Base-by-base conservation (phyloP, 1,139 yeast species). In the Geotrichum reessii region DNA sequence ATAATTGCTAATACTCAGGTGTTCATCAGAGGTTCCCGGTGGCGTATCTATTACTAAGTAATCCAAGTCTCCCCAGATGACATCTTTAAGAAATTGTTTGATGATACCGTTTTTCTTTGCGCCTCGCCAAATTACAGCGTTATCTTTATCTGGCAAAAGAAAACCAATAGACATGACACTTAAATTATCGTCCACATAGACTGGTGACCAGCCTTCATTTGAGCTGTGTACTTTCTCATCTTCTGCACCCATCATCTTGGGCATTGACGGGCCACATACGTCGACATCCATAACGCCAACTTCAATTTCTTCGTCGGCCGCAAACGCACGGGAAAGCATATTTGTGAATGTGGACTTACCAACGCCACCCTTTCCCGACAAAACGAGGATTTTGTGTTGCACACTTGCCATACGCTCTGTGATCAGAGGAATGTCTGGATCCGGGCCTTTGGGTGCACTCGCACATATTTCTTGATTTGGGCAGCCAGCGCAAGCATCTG, bases 1-100 rank as follows among this genome's bases (percentile, higher is more conserved):
- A 68, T 88, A 92, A 53, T 88, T 85, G 49, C 93, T 89, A 27
- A 93, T 92, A 8, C 96, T 85, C 52, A 95, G 78, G 72, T 95
- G 99, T 71, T 95, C 99, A 71, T 95, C 99, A 0, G 97, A 87
- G 0, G 99, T 93, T 0, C 99, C 99, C 0, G 99, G 99, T 0
- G 99, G 99, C 0, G 99, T 95, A 68, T 95, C 99, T 5, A 95
- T 88, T 17, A 95, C 81, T 66, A 95, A 76, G 69, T 89, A 93
- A 73, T 95, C 98, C 59, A 95, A 76, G 55, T 85, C 85, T 1
- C 96, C 97, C 99, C 99, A 95, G 67, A 90, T 90, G 1, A 93
- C 98, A 67, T 93, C 98, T 70, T 89, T 91, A 61, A 95, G 77
- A 68, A 95, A 95, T 74, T 91, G 97, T 68, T 95, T 95, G 60